Conservation (phyloP, 1,139 yeast genomes). For the Suhomyces panamericanus region DNA sequence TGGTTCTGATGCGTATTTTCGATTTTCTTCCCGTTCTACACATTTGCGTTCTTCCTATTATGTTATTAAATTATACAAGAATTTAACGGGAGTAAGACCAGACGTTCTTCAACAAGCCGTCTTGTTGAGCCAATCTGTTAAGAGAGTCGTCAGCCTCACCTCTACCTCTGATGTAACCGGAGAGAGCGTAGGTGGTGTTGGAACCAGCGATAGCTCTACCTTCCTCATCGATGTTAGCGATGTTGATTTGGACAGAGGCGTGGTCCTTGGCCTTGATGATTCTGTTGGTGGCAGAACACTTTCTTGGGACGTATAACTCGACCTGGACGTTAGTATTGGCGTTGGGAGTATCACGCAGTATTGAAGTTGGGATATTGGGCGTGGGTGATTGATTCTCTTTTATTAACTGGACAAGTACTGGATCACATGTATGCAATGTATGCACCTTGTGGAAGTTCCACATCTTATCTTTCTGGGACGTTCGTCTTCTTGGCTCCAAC, state of each 20-base stretch:
- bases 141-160: conserved; percentile 97
- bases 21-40: neutral
- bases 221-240: conserved; percentile 72
- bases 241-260: conserved; percentile 85
- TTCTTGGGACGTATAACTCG: conserved; percentile 99
- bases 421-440: too few relatives aligned
- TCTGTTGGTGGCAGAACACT: conserved; percentile 99
- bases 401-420: too few relatives aligned
- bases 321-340: conserved; percentile 57
- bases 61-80: conserved; percentile 12
- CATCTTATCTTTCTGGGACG: too few relatives aligned
- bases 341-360: neutral
- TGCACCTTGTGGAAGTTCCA: too few relatives aligned
- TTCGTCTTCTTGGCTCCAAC: too few relatives aligned
- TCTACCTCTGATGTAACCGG: conserved; percentile 83
- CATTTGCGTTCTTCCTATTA: conserved; percentile 8
- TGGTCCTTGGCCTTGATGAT: conserved; percentile 99
- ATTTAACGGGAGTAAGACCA: conserved; percentile 98
- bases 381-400: too few relatives aligned
- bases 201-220: conserved; percentile 95
- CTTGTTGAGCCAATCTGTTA: conserved; percentile 99
- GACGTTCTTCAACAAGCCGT: conserved; percentile 97
- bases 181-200: conserved; percentile 92
- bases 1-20: too few relatives aligned
- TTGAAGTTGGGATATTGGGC: too few relatives aligned